Base-by-base conservation (phyloP, 352 stramenopile genomes). In the Pythium diclinum region DNA sequence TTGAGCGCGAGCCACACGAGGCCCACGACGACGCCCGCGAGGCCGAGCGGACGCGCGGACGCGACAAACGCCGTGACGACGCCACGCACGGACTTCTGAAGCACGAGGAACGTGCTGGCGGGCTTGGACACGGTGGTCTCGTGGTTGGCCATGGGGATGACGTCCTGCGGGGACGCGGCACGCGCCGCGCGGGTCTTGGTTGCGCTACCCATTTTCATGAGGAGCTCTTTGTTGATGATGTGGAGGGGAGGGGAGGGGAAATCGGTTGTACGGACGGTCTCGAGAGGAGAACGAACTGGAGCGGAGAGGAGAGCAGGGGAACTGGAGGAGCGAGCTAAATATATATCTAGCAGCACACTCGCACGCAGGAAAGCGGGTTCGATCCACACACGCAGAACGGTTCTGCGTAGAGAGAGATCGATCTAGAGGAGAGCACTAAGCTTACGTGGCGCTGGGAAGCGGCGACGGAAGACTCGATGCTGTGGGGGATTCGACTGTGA, bases 1-100 rank as follows among this genome's bases (percentile, higher is more conserved):
- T 70, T 74, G 51, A 84, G 34, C 11, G 71, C 82, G n/a, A 89
- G 48, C 49, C 65, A 72, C 23, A 87, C 52, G 40, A 87, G 65
- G 19, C 76, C 61, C 21, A 84, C 52, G 48, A 89, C 21, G 17
- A 85, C 61, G 30, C 77, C 42, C 6, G 47, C 72, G 30, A 77
- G 4, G 19, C 61, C 67, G 16, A 75, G 49, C 7, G 72, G 68
- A 11, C 77, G 75, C 25, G 71, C 63, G 44, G 82, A 63, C 2
- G 68, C 61, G 13, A 63, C 48, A 9, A 71, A 71, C 40, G 64
- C 64, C 38, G 64, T 49, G n/a, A 71, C 57, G 25, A 71, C 64
- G 44, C 64, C 64, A 30, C 64, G 64, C 42, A 59, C 46, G 30
- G 64, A 71, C 52, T 71, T 71, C 21, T 71, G 28, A 17, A 71